Evolutionary conservation across 495 filamentous ascomycete species (phyloP), one percentile per base, ranked within the genome.

Genomic region (Xylaria bambusicola): DNA sequence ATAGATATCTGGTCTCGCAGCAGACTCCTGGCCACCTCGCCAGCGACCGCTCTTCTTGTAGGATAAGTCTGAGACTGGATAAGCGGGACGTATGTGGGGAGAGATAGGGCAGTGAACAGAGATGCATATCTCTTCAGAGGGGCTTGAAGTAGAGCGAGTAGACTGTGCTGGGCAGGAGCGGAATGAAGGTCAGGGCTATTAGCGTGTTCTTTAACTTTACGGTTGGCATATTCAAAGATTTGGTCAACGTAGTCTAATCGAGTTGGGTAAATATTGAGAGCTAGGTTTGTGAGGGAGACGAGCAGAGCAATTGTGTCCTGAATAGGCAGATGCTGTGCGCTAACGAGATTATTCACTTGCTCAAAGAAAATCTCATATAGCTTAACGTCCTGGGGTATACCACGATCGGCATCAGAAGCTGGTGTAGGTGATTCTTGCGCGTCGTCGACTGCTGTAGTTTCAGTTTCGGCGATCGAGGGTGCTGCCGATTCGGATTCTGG

Each of bases 301-400:
- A 97, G 80, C 27, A 98, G 77, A 12, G 92, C 94, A 63, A 93
- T 94, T 20, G 89, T 96, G 72, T 98, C 94, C 71, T 96, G 91
- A 53, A 98, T 96, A 3, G 92, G 88, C 56, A 98, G 79, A 62
- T 90, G 86, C 66, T 97, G 92, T 17, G 88, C 87, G 72, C 90
- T 91, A 62, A 98, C 92, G 44, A 98, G 80, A 66, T 91, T 92
- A 61, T 92, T 87, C 52, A 98, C 95, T 68, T 98, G 94, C 46
- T 95, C 90, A 69, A 97, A 96, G 76, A 98, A 98, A 44, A 98
- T 92, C 74, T 97, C 92, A 74, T 97, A 98, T 9, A 98, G 83
- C 72, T 88, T 93, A 51, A 96, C 84, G 71, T 92, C 86, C 45
- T 88, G 83, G 2, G 93, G 91, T 65, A 94, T 88, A 18, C 82